Base-by-base conservation (phyloP, 169 alveolate genomes). In the Eimeria maxima region DNA sequence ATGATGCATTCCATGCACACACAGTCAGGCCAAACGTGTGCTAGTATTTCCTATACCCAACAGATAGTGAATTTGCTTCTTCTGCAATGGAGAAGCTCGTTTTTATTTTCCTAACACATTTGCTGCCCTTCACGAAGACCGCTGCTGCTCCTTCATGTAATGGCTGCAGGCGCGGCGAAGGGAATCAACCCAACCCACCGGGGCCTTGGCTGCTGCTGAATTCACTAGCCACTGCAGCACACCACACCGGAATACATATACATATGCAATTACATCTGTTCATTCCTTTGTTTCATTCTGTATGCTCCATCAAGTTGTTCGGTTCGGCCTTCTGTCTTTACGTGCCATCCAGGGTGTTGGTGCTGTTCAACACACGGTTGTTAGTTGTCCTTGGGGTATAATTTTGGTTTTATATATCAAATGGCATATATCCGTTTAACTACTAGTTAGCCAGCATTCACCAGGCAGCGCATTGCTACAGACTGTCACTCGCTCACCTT, bases 131-230 rank as follows among this genome's bases (percentile, higher is more conserved):
- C 63, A 53, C 18, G 18, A 67, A 67, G 29, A 24, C 45, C 29
- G n/a, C 45, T 67, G 29, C n/a, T 45, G 89, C 67, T 78, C 91
- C 73, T 83, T 38, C 87, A 90, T 90, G 88, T 69, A 65, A 29
- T 67, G 33, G 55, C n/a, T 33, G 89, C 95, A 90, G 4, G 96
- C 96, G 5, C 65, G 53, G 24, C 60, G 47, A 7, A 93, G 84
- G 24, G 44, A 45, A 20, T 93, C 96, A 11, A 74, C 65, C 96
- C 96, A 93, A 8, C 73, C 63, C 38, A 93, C 69, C 24, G 96
- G 96, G 20, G 93, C 93, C 13, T 67, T 29, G 14, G 93, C 96
- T 18, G 94, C 84, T 55, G 89, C 38, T 29, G 96, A 13, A 42
- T 83, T 93, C 38, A 93, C 67, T 7, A 74, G 57, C 92, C 92